A percentile compares a stretch with the other conserved stretches of the same genome.
Conservation (phyloP, 23 red algal genomes). For the Pyropia haitanensis region DNA sequence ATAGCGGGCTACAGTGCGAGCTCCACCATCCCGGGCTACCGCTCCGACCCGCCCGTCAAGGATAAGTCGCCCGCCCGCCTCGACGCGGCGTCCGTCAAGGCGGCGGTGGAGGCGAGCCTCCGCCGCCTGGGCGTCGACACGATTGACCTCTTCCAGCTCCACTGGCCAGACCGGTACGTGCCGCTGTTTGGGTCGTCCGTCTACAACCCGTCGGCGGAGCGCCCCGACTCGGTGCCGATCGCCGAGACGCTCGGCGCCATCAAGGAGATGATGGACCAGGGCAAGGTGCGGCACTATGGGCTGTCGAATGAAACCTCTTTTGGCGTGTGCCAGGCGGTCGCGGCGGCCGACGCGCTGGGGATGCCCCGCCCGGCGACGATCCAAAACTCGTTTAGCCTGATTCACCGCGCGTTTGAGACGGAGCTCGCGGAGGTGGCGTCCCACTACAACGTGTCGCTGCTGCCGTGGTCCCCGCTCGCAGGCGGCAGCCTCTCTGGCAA, state of each 20-base stretch:
- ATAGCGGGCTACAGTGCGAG: slow-evolving; percentile 13
- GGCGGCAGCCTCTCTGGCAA: slow-evolving; percentile 83
- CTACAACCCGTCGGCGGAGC: slow-evolving; percentile 25
- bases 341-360: slow-evolving; percentile 21
- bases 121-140: slow-evolving; percentile 56
- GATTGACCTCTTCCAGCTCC: slow-evolving; percentile 94
- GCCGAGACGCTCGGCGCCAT: slow-evolving; percentile 46
- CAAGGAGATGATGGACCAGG: slow-evolving; percentile 47
- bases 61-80: slow-evolving; percentile 3
- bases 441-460: slow-evolving; percentile 55
- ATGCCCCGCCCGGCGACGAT: slow-evolving; percentile 66
- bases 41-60: slow-evolving; percentile 4
- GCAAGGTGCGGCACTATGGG: slow-evolving; percentile 79
- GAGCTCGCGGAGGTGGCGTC: slow-evolving; percentile 69
- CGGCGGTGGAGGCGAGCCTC: slow-evolving; percentile 59
- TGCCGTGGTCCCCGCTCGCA: slow-evolving; percentile 71
- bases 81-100: slow-evolving; percentile 30
- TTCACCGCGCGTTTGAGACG: slow-evolving; percentile 60
- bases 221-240: slow-evolving; percentile 7
- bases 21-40: not conserved
- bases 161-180: slow-evolving; percentile 89
- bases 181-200: slow-evolving; percentile 39
- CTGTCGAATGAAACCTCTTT: slow-evolving; percentile 87
- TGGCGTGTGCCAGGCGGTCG: slow-evolving; percentile 46
- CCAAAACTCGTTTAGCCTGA: slow-evolving; percentile 75